Conservation (phyloP, 257 asterid genomes). For the Vinca minor region DNA sequence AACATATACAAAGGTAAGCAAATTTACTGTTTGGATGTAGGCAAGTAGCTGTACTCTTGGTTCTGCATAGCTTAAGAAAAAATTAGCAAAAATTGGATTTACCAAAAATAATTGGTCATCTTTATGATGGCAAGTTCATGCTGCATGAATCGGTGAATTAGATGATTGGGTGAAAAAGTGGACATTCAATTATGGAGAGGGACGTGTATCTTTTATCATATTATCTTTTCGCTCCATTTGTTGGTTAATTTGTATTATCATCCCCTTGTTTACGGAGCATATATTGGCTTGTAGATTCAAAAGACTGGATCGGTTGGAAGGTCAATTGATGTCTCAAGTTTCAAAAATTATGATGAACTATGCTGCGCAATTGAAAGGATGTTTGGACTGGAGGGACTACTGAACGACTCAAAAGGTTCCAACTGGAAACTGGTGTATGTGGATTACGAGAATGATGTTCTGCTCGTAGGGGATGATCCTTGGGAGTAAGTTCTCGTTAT, state of each 20-base stretch:
- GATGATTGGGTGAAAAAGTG: too few species aligned
- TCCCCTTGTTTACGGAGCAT: constrained; percentile 6
- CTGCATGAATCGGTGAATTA: too few species aligned
- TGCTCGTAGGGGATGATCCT: constrained; percentile 90
- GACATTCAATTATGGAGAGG: too few species aligned
- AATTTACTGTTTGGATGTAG: too few species aligned
- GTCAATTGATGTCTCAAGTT: constrained; percentile 79
- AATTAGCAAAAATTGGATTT: too few species aligned
- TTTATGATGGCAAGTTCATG: too few species aligned
- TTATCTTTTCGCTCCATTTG: background rate
- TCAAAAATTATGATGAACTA: constrained; percentile 63
- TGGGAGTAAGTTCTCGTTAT: constrained; percentile 74
- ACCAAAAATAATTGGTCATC: too few species aligned
- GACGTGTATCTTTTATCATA: too few species aligned
- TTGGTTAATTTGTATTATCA: background rate
- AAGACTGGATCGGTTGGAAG: constrained; percentile 93
- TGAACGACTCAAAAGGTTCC: constrained; percentile 58
- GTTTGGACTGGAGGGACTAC: constrained; percentile 83
- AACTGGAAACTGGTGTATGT: constrained; percentile 93
- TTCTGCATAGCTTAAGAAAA: too few species aligned
- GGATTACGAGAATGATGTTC: constrained; percentile 79
- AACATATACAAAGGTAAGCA: constrained; percentile 70
- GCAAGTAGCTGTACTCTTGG: too few species aligned
- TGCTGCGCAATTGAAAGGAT: constrained; percentile 71
- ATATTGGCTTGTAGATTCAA: constrained; percentile 48